Percentiles rank a stretch among this genome's conserved stretches.
Conservation (phyloP, 108 stramenopile genomes). For the Fragilaria crotonensis region DNA sequence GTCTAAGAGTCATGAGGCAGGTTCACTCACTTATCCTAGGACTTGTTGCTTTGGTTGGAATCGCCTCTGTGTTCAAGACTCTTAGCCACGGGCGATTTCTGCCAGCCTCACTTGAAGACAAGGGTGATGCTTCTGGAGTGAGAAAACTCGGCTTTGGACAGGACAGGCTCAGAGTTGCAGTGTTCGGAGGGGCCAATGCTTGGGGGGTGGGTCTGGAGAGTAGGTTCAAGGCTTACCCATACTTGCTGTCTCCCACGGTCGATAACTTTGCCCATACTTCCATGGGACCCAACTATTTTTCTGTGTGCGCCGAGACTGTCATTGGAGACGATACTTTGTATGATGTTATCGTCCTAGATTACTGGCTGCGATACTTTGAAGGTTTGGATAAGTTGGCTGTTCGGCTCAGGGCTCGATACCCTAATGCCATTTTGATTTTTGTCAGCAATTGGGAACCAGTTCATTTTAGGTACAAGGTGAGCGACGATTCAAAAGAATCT, state of each 20-base stretch:
- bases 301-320: constrained; percentile 6
- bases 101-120: too few species aligned
- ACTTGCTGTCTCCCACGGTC: background rate
- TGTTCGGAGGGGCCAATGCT: constrained; percentile 4
- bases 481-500: background rate
- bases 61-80: too few species aligned
- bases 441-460: constrained; percentile 8
- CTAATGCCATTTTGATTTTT: constrained; percentile 4
- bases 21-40: too few species aligned
- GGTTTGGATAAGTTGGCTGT: constrained; percentile 2
- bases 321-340: constrained; percentile 8
- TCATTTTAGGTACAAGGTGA: background rate
- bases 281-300: constrained; percentile 5
- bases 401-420: background rate
- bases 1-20: too few species aligned
- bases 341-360: constrained; percentile 8
- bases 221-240: constrained; percentile 6
- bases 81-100: too few species aligned
- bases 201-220: constrained; percentile 3
- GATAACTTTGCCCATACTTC: background rate
- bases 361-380: background rate
- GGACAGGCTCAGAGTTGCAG: background rate
- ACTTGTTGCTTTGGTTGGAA: too few species aligned
- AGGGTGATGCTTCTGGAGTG: too few species aligned
- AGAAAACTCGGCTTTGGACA: background rate